Base-by-base conservation (phyloP, 2,329 filamentous ascomycete species). In the Ceratocystis papillata region DNA sequence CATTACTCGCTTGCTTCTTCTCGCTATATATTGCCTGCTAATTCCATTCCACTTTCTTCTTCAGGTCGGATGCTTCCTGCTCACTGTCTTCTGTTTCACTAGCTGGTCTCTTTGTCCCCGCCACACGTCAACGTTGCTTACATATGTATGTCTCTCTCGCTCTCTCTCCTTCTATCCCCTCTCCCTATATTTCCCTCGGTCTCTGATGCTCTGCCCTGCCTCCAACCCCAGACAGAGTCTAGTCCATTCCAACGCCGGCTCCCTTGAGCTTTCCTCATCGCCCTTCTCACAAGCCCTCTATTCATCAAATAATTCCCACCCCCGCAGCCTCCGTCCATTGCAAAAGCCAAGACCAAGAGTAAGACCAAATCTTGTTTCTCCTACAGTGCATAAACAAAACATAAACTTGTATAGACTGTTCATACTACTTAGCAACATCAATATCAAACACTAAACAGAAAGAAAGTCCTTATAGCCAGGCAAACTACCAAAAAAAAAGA, bases 1-100 rank as follows among this genome's bases (percentile, higher is more conserved):
- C 7, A 12, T 10, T 8, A 50, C 10, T 22, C 17, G 46, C 22
- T 20, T 20, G 48, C 20, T 22, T 50, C 5, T 20, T 50, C n/a
- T 25, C 20, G 37, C 3, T n/a, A 57, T 30, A 57, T 57, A 57
- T 57, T 57, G 53, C 55, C 55, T 37, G 55, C 55, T 8, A 59
- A 59, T 59, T 59, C 55, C 55, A 59, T 59, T 59, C 12, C 12
- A 28, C 17, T 6, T 33, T 30, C 53, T 59, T 30, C 8, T 5
- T 30, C 20, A 3, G 20, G 12, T 30, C 20, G 12, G 5, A 5
- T 33, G 8, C 55, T 17, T 30, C 28, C n/a, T 17, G 15, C 28
- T 37, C 37, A 41, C 55, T n/a, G 28, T 20, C 28, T 3, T 15
- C 8, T 17, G 30, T 22, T 63, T 22, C 10, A 20, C 25, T 60